Evolutionary conservation across 805 yeast genomes (phyloP).

Genomic region (Saturnispora dispora): DNA sequence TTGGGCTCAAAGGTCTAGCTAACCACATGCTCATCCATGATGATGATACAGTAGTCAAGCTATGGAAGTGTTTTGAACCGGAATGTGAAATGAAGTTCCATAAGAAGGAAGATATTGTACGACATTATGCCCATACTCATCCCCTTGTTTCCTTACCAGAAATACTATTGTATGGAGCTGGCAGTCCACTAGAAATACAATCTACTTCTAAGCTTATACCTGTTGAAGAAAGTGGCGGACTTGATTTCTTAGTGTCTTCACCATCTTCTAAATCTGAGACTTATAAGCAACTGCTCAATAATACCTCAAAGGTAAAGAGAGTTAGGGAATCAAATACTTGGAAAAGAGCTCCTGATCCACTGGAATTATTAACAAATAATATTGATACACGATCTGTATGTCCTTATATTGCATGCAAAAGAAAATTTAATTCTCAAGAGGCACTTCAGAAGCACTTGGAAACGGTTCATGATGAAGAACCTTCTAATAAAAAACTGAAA

Average conservation of each 20-base stretch:
- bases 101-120: conserved; percentile 46
- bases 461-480: conserved; percentile 1
- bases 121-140: conserved; percentile 48
- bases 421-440: conserved; percentile 42
- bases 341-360: conserved; percentile 8
- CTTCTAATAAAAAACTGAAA: not conserved
- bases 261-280: not conserved
- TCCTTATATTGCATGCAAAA: conserved; percentile 40
- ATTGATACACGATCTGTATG: conserved; percentile 34
- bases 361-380: conserved; percentile 31
- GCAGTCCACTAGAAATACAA: not conserved
- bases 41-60: conserved; percentile 37
- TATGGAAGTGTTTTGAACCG: conserved; percentile 55
- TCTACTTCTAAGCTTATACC: not conserved
- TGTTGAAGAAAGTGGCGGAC: not conserved
- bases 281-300: not conserved
- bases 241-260: not conserved
- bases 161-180: conserved; percentile 8
- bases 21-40: conserved; percentile 73
- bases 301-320: not conserved
- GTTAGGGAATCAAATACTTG: conserved; percentile 1
- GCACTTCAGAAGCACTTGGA: conserved; percentile 40
- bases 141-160: conserved; percentile 14
- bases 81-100: conserved; percentile 42
- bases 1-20: conserved; percentile 58